Evolutionary conservation across 2,329 filamentous ascomycete genomes (phyloP).

Genomic region (Microdochium bolleyi): DNA sequence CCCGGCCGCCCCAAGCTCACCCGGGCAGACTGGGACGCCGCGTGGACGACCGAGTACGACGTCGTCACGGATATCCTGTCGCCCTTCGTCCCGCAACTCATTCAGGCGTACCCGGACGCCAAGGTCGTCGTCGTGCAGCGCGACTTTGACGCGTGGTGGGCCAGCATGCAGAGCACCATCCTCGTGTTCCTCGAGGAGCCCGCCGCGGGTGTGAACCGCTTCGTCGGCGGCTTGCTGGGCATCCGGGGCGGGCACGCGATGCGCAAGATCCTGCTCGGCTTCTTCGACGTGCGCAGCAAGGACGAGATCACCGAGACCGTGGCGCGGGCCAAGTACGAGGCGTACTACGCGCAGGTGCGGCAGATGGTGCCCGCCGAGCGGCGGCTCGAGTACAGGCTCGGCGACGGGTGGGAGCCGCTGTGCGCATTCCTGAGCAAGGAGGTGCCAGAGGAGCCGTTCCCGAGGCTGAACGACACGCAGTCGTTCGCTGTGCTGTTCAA

Average conservation of each 20-base stretch:
- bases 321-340: conserved; percentile 5
- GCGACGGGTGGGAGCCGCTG: conserved; percentile 14
- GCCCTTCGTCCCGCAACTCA: conserved; percentile 8
- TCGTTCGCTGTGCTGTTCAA: background rate
- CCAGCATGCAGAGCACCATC: conserved; percentile 11
- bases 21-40: conserved; percentile 6
- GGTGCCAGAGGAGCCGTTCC: conserved; percentile 7
- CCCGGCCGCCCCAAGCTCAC: conserved; percentile 1
- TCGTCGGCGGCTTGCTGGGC: conserved; percentile 13
- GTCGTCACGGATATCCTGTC: conserved; percentile 9
- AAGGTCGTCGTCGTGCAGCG: conserved; percentile 14
- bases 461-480: conserved; percentile 5
- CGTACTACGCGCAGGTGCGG: conserved; percentile 9
- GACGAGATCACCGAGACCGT: background rate
- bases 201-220: background rate
- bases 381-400: conserved; percentile 12
- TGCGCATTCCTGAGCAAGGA: conserved; percentile 12
- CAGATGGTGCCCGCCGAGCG: conserved; percentile 6
- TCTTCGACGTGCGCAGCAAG: conserved; percentile 2
- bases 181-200: conserved; percentile 8
- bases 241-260: conserved; percentile 11
- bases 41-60: conserved; percentile 8
- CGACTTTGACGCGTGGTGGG: conserved; percentile 14
- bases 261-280: conserved; percentile 4
- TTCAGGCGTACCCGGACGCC: conserved; percentile 12